Conservation (phyloP, 495 filamentous ascomycete species). For the Symbiotaphrina buchneri region DNA sequence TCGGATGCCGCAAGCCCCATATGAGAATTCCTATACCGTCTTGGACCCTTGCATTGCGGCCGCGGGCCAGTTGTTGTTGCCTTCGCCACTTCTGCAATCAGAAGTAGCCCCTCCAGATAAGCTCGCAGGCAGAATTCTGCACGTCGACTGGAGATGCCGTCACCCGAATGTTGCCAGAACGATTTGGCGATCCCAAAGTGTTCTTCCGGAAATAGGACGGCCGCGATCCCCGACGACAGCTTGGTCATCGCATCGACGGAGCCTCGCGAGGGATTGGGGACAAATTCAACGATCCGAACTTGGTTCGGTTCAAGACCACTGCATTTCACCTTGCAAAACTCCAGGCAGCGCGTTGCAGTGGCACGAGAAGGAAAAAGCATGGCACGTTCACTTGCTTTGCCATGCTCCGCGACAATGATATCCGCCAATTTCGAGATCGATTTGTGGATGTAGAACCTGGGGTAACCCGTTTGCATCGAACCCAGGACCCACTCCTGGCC, state of each 20-base stretch:
- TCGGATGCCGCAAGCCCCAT: too few relatives aligned
- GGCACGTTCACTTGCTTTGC: constrained; percentile 35
- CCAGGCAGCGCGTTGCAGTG: constrained; percentile 41
- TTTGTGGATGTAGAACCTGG: constrained; percentile 85
- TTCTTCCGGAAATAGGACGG: constrained; percentile 46
- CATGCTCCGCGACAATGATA: constrained; percentile 41
- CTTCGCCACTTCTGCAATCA: constrained; percentile 19
- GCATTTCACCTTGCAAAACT: constrained; percentile 42
- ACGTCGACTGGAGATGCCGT: constrained; percentile 76
- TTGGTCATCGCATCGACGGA: constrained; percentile 2
- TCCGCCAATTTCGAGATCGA: constrained; percentile 51
- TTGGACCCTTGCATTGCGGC: constrained; percentile 13
- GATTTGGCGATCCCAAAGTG: constrained; percentile 51
- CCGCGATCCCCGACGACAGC: constrained; percentile 28
- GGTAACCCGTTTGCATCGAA: constrained; percentile 81
- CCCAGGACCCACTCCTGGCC: constrained; percentile 66
- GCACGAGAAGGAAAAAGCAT: constrained; percentile 58
- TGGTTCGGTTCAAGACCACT: constrained; percentile 20
- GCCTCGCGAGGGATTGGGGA: constrained; percentile 21
- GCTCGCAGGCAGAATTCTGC: constrained; percentile 69
- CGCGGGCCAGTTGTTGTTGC: constrained; percentile 6
- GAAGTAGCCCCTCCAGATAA: constrained; percentile 46
- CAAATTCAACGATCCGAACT: constrained; percentile 45
- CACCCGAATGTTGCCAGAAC: constrained; percentile 95
- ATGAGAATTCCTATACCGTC: constrained; percentile 44